Percentiles rank a stretch among this genome's conserved stretches.
These are phyloP conservation scores for Arthroderma uncinatum DNA, from an alignment of 2,329 filamentous ascomycete genomes.

Conservation along the genomic window DNA sequence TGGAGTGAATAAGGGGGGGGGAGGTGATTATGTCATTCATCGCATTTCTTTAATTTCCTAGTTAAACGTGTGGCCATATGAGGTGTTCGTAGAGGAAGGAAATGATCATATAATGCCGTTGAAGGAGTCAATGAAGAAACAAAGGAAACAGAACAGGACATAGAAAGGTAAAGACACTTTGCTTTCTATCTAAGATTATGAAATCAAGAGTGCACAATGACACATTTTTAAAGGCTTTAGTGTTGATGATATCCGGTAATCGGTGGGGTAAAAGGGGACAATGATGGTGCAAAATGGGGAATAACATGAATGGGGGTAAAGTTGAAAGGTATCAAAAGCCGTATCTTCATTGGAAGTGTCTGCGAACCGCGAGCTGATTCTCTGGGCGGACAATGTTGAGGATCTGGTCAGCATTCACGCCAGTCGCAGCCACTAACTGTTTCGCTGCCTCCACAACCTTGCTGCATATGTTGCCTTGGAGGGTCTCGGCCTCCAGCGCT, in stretches of 20 bases:
- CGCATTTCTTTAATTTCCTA: neutral
- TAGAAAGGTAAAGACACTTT: neutral
- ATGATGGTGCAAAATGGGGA: neutral
- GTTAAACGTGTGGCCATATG: neutral
- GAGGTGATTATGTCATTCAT: neutral
- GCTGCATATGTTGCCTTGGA: conserved; percentile 71
- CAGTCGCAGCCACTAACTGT: conserved; percentile 59
- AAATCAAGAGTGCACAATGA: conserved; percentile 3
- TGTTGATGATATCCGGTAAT: neutral
- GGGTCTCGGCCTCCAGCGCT: conserved; percentile 79
- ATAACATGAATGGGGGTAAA: neutral
- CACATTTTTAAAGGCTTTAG: neutral
- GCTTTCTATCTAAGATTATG: conserved; percentile 6
- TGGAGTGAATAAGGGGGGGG: neutral
- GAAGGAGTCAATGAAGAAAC: neutral
- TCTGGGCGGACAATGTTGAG: conserved; percentile 66
- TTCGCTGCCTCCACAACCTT: conserved; percentile 70
- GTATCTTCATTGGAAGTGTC: conserved; percentile 55
- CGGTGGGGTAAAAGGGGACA: neutral
- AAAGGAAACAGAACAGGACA: neutral
- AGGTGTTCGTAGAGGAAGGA: neutral
- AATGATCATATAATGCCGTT: neutral
- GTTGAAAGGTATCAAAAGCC: neutral
- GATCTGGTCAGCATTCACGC: conserved; percentile 58
- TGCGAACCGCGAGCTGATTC: conserved; percentile 67